Evolutionary conservation across 768 basidiomycete species (phyloP).

Genomic region (Tylopilus intermedius): DNA sequence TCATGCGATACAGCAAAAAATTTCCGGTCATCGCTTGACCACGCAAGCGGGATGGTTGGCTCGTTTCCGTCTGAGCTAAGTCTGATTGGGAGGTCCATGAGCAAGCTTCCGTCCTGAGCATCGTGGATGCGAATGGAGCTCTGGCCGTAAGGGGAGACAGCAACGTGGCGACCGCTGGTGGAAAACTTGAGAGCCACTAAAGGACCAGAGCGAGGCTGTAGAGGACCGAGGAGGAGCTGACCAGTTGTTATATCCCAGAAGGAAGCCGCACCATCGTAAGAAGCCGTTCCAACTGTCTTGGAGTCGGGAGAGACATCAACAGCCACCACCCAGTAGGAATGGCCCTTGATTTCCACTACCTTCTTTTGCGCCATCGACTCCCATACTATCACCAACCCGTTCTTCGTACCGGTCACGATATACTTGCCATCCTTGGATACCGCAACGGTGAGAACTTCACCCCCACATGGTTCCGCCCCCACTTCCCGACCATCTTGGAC

Average conservation of each 20-base stretch:
- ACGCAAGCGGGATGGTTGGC: constrained; percentile 13
- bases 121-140: constrained; percentile 11
- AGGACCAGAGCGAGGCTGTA: constrained; percentile 1
- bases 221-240: constrained; percentile 6
- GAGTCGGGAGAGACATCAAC: constrained; percentile 16
- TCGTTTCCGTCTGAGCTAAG: constrained; percentile 14
- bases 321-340: constrained; percentile 11
- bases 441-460: constrained; percentile 6
- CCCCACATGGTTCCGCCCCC: not conserved
- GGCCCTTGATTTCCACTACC: constrained; percentile 7
- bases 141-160: constrained; percentile 5
- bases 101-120: not conserved
- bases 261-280: constrained; percentile 7
- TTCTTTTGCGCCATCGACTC: constrained; percentile 2
- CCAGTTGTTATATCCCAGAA: constrained; percentile 15
- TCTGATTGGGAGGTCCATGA: constrained; percentile 8
- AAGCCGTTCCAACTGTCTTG: constrained; percentile 8
- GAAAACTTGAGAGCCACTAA: constrained; percentile 14
- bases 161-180: constrained; percentile 2
- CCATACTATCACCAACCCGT: constrained; percentile 10
- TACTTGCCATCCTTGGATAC: constrained; percentile 9
- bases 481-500: not conserved
- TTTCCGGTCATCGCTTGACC: constrained; percentile 12
- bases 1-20: constrained; percentile 10
- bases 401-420: constrained; percentile 13